Evolutionary conservation across 495 filamentous ascomycete genomes (phyloP), one percentile per base, ranked within the genome.

Genomic region (Pyrenula massariospora): DNA sequence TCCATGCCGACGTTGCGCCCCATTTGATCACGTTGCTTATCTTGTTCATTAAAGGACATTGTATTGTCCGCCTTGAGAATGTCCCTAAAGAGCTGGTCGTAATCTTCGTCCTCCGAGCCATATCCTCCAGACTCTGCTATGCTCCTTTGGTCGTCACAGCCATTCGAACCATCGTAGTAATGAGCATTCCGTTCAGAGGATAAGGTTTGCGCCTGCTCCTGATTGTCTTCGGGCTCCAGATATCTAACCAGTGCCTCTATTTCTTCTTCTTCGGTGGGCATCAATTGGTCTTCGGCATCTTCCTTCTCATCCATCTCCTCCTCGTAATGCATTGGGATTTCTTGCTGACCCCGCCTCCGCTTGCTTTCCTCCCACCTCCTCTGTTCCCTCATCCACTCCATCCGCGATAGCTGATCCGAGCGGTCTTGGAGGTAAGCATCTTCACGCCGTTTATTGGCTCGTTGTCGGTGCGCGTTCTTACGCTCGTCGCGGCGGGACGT

Each of bases 331-430:
- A 48, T n/a, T 22, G 63, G 42, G 49, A 60, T 54, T 36, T 64
- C 62, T 12, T 66, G 24, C 24, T 62, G 21, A 22, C 57, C 59
- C 52, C 53, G 64, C 62, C 55, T 52, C 63, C 56, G 73, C 67
- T 57, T 72, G 59, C 12, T 65, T 58, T 77, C 77, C 52, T 77
- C 77, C 62, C 77, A 69, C 55, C 73, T 68, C 59, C 69, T 68
- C 62, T 77, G 71, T 61, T 81, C 78, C 31, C 74, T 73, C 25
- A 71, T 56, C 59, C 68, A 59, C 60, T 75, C 74, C 63, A 72
- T 64, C 36, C 64, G 66, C 64, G 71, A 66, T 55, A 94, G 83
- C 77, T 94, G 86, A 57, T 96, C 89, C 50, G 88, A 86, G 1
- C 88, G 70, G 73, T 47, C 82, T 80, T 71, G 89, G 74, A 67